A percentile compares a stretch with the other conserved stretches of the same genome.
Conservation (phyloP, 2,329 filamentous ascomycete genomes). For the Diaporthe sp. region DNA sequence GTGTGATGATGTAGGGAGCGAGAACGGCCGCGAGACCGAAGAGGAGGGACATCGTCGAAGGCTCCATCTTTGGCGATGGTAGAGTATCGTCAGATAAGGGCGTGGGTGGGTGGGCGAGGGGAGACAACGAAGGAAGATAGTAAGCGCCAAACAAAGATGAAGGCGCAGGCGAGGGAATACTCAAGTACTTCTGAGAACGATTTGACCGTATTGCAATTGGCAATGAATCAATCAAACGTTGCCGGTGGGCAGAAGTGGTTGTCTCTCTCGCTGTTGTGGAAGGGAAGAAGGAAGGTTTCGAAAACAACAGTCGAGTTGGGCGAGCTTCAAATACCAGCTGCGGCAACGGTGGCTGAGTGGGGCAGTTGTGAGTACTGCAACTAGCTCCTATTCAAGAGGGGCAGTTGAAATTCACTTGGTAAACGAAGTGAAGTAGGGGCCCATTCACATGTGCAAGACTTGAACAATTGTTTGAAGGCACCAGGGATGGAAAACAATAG, state of each 20-base stretch:
- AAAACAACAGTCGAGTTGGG: background rate
- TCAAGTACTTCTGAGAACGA: background rate
- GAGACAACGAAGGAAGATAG: background rate
- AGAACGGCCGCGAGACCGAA: background rate
- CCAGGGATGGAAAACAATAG: background rate
- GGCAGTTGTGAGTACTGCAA: background rate
- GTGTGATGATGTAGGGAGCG: conserved; percentile 7
- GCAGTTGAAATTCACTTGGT: background rate
- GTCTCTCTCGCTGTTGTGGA: conserved; percentile 10
- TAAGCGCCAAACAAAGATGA: background rate
- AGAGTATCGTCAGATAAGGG: background rate
- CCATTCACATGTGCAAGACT: background rate
- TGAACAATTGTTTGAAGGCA: background rate
- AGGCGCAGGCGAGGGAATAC: background rate
- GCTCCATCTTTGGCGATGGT: conserved; percentile 2
- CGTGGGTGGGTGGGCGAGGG: too few relatives aligned
- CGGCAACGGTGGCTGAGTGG: background rate
- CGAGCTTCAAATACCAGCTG: background rate
- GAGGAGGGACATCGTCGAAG: background rate
- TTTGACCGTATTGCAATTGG: conserved; percentile 6
- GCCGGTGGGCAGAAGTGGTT: background rate
- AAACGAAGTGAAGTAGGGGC: background rate
- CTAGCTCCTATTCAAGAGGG: background rate
- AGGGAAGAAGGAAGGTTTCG: background rate
- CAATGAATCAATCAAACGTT: background rate